Conservation (phyloP, 1,139 yeast genomes). For the Yamadazyma membranifaciens region DNA sequence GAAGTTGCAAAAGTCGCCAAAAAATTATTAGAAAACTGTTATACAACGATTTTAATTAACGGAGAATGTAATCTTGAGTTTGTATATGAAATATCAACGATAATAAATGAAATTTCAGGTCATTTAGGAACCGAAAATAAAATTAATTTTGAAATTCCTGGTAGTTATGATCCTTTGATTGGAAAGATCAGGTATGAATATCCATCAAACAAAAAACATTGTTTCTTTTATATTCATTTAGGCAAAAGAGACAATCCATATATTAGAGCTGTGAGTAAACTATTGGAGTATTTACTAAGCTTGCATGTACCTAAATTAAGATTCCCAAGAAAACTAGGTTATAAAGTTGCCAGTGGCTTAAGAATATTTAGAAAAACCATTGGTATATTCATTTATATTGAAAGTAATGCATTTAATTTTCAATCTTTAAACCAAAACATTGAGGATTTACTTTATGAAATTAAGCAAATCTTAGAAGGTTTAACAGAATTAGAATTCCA, state of each 20-base stretch:
- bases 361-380: constrained; percentile 47
- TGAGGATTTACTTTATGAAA: constrained; percentile 41
- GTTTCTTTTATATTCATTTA: constrained; percentile 48
- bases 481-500: constrained; percentile 33
- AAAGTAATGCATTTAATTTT: constrained; percentile 39
- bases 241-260: constrained; percentile 40
- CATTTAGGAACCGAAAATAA: constrained; percentile 12
- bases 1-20: constrained; percentile 13
- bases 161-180: constrained; percentile 8
- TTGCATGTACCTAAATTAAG: constrained; percentile 47
- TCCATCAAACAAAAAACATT: constrained; percentile 6
- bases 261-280: constrained; percentile 36
- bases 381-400: constrained; percentile 55
- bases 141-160: constrained; percentile 8
- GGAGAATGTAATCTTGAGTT: constrained; percentile 37
- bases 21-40: constrained; percentile 25
- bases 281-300: constrained; percentile 45
- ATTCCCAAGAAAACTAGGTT: constrained; percentile 44
- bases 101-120: constrained; percentile 15
- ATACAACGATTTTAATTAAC: constrained; percentile 43
- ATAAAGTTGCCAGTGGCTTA: constrained; percentile 52
- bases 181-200: constrained; percentile 11
- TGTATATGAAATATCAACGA: constrained; percentile 14
- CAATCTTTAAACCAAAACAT: constrained; percentile 38
- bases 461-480: constrained; percentile 26